Conservation (phyloP, 805 yeast species). For the Starmerella khaoyaiensis region DNA sequence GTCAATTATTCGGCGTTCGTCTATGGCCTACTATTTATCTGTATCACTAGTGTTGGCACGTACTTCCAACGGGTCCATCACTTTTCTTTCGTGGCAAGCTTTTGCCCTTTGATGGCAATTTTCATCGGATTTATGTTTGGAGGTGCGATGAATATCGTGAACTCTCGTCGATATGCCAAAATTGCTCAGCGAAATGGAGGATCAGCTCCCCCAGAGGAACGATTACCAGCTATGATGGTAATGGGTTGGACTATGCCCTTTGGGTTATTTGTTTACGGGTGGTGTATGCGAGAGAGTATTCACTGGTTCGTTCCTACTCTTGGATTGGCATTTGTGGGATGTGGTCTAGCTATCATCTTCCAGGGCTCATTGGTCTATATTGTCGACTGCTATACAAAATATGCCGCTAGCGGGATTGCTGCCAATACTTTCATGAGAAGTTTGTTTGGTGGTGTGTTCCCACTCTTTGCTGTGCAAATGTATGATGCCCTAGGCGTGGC, state of each 20-base stretch:
- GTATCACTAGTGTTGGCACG: conserved; percentile 32
- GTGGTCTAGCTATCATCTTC: conserved; percentile 44
- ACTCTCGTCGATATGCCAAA: conserved; percentile 24
- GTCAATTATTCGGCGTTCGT: conserved; percentile 34
- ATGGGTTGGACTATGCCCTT: conserved; percentile 37
- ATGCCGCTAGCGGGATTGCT: conserved; percentile 54
- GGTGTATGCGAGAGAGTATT: conserved; percentile 38
- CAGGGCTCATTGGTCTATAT: conserved; percentile 51
- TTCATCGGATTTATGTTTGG: conserved; percentile 28
- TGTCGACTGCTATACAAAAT: conserved; percentile 46
- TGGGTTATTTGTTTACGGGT: conserved; percentile 50
- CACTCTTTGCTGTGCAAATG: conserved; percentile 51
- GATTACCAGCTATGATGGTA: conserved; percentile 42
- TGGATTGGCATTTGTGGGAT: conserved; percentile 40
- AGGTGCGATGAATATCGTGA: conserved; percentile 24
- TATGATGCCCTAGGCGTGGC: conserved; percentile 38
- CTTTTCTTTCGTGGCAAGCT: conserved; percentile 27
- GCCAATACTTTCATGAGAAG: conserved; percentile 45
- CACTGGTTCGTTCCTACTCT: conserved; percentile 46
- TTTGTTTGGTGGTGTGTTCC: conserved; percentile 46
- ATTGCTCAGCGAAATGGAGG: conserved; percentile 29
- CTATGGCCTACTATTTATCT: conserved; percentile 34
- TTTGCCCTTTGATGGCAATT: conserved; percentile 27
- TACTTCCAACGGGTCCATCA: conserved; percentile 26
- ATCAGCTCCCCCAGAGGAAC: conserved; percentile 45